Evolutionary conservation across 345 rosid species (phyloP), one percentile per base, ranked within the genome.

Genomic region (Pseudoturritis turrita): DNA sequence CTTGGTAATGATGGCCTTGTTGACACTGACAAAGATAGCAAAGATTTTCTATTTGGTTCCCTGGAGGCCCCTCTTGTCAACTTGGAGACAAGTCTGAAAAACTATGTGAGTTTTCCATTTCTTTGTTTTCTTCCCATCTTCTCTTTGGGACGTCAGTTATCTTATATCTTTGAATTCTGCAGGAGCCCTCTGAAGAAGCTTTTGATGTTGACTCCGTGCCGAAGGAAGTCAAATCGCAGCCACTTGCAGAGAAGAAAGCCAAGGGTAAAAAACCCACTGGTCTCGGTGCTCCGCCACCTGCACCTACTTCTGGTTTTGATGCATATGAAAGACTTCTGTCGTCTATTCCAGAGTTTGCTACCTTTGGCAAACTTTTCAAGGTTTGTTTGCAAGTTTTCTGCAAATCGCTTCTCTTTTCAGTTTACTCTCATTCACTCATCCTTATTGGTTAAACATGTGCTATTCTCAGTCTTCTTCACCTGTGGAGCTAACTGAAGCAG

Each of bases 401-500:
- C 22, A 36, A 29, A 13, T 29, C 1, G 6, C 41, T 35, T 60
- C 41, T 37, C 23, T 41, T 14, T 71, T 53, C 65, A 12, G 41
- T 50, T 50, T 60, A 26, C 25, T 39, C 41, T 61, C 26, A 61
- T 50, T 10, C 60, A 39, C 35, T 18, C 9, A 51, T 61, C 17
- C 18, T 60, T 40, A 39, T 29, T 61, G 25, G 61, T 51, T 12
- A 14, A 21, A 19, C 68, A 37, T 62, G 36, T 51, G 8, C 10
- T 13, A 62, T 71, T 71, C 53, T 51, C 57, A 68, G 99, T 91
- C 99, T 23, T 85, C 98, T 29, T 59, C 87, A 31, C 96, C 90
- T 44, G 96, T 89, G 75, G 99, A 95, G 85, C 85, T 91, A 69
- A 91, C 99, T 31, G 99, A 95, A 87, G 90, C 96, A 45, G 99